Base-by-base conservation (phyloP, 164 flowering plant genomes). In the Macadamia tetraphylla region DNA sequence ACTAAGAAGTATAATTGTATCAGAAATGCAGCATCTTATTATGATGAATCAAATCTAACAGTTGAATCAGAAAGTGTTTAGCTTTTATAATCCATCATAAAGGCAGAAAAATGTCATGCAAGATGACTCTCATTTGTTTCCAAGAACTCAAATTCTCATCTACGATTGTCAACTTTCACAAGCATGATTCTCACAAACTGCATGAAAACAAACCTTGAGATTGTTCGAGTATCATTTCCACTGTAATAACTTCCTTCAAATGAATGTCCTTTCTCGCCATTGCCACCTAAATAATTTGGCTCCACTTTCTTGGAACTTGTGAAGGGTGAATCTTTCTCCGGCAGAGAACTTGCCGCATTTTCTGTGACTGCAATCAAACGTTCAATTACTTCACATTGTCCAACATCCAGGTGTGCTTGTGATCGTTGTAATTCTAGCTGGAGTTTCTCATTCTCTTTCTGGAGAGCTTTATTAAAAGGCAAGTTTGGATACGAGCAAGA, bases 381-480 rank as follows among this genome's bases (percentile, higher is more conserved):
- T 68, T 92, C 88, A 75, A 92, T 94, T 18, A 92, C 86, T 80
- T 94, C 81, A 71, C 97, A 92, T 56, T 90, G 90, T 65, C 74
- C 48, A 64, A 87, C 85, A 76, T 92, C 95, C 79, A 81, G 67
- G 78, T 81, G 67, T 67, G 90, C 82, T 77, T 94, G 96, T 29
- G 97, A 94, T 13, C 74, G 78, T 73, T 89, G 89, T 44, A 94
- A 83, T 74, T 92, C 98, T 56, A 76, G 57, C 64, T 92, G 87
- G 66, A 92, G 99, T 83, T 94, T 94, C 74, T 87, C 89, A 65
- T 78, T 91, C 80, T 94, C 99, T 70, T 86, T 84, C 66, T 70
- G 65, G 14, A 94, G 83, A 43, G 94, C 99, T 65, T 84, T 77
- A 69, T 79, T 80, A 71, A 94, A 82, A 66, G 78, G 76, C 80